Evolutionary conservation across 768 basidiomycete species (phyloP).

Genomic region (Kwoniella sp.): DNA sequence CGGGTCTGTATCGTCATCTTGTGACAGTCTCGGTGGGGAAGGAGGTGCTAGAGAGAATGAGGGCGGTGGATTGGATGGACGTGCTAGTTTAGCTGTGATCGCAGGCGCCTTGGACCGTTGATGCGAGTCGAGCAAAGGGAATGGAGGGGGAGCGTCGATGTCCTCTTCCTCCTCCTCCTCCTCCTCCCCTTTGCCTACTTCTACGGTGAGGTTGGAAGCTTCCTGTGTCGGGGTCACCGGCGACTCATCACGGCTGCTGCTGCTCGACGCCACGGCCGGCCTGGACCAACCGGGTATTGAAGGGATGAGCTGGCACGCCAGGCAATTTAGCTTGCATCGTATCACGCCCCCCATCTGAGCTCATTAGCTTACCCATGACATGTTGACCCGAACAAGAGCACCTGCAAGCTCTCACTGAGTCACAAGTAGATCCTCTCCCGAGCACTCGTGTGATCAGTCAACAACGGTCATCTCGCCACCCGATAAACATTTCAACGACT

Average conservation of each 20-base stretch:
- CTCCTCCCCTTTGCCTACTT: background rate
- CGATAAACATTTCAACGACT: background rate
- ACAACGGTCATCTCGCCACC: constrained; percentile 8
- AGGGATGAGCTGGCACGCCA: constrained; percentile 29
- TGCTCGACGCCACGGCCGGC: constrained; percentile 2
- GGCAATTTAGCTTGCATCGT: no score
- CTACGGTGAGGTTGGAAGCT: background rate
- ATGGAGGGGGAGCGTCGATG: constrained; percentile 45
- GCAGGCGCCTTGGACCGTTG: constrained; percentile 45
- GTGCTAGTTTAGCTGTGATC: constrained; percentile 4
- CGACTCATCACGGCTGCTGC: constrained; percentile 3
- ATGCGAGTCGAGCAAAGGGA: constrained; percentile 49
- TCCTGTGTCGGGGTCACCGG: constrained; percentile 6
- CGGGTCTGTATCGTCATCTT: constrained; percentile 11
- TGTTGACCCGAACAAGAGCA: no score
- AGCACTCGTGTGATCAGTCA: no score
- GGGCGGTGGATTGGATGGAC: constrained; percentile 5
- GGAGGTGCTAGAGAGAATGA: constrained; percentile 33
- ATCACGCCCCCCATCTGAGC: constrained; percentile 8
- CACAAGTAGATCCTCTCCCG: no score
- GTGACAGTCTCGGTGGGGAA: constrained; percentile 20
- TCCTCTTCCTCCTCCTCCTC: constrained; percentile 30
- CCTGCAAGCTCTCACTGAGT: no score
- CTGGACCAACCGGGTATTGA: constrained; percentile 9
- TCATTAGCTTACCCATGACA: constrained; percentile 20